A percentile compares a stretch with the other conserved stretches of the same genome.
Conservation (phyloP, 1,139 yeast genomes). For the Candida sojae region DNA sequence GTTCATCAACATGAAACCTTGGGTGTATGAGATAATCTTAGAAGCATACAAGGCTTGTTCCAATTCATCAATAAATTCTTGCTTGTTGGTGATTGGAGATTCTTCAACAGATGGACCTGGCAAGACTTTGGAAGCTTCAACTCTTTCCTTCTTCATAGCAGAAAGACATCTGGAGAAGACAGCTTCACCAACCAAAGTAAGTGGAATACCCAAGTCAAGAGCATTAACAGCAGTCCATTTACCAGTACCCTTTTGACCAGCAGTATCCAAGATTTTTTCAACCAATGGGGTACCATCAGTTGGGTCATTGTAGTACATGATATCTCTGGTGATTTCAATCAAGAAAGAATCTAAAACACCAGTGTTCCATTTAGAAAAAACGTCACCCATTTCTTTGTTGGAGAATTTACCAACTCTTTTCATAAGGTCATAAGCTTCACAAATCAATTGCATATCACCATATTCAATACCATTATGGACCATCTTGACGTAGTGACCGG, state of each 20-base stretch:
- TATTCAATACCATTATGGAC: constrained; percentile 99
- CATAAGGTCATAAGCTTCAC: constrained; percentile 96
- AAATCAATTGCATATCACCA: constrained; percentile 99
- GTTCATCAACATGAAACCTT: constrained; percentile 98
- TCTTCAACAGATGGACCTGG: constrained; percentile 71
- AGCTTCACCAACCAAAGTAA: constrained; percentile 97
- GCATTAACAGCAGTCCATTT: constrained; percentile 99
- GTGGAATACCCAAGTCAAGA: constrained; percentile 97
- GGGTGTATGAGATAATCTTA: constrained; percentile 97
- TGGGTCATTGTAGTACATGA: constrained; percentile 82
- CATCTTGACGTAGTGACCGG: constrained; percentile 99
- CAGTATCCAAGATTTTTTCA: constrained; percentile 94
- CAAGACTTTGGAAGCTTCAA: constrained; percentile 74
- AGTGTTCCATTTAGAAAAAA: constrained; percentile 90
- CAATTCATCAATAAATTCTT: constrained; percentile 80
- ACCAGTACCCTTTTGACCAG: constrained; percentile 99
- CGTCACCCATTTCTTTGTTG: constrained; percentile 92
- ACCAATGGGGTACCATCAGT: constrained; percentile 89
- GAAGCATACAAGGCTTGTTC: constrained; percentile 99
- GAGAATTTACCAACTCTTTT: constrained; percentile 91
- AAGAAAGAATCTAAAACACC: constrained; percentile 98
- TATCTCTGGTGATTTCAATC: constrained; percentile 95
- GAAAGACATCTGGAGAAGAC: constrained; percentile 96
- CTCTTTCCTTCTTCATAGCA: constrained; percentile 89
- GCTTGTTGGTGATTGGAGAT: constrained; percentile 66